A percentile compares a stretch with the other conserved stretches of the same genome.
Evolutionary conservation across 2,329 filamentous ascomycete genomes (phyloP).

Genomic region (Colletotrichum viniferum): DNA sequence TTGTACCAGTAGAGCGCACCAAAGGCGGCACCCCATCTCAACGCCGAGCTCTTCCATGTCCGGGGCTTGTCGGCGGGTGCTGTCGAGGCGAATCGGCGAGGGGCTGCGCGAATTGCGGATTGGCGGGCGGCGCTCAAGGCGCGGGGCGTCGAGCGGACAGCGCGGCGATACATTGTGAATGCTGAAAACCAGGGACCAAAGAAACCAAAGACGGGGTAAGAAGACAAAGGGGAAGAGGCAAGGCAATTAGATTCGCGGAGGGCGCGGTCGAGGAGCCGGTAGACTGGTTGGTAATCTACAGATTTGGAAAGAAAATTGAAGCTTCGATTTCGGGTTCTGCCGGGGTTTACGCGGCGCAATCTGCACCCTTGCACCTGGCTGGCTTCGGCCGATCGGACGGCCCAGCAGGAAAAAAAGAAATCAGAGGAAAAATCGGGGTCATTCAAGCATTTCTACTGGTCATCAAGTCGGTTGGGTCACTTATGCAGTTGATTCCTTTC

Average conservation of each 20-base stretch:
- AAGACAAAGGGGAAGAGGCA: conserved; percentile 17
- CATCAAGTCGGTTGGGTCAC: background rate
- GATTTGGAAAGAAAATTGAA: conserved; percentile 22
- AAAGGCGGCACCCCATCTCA: conserved; percentile 77
- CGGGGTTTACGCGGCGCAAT: conserved; percentile 22
- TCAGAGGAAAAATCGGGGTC: background rate
- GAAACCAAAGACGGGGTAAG: background rate
- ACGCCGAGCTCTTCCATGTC: conserved; percentile 79
- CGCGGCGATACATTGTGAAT: conserved; percentile 53
- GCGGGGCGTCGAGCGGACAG: conserved; percentile 52
- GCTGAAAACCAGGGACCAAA: background rate
- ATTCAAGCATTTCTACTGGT: background rate
- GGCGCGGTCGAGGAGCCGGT: background rate
- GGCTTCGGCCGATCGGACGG: conserved; percentile 15
- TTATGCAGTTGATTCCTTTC: background rate
- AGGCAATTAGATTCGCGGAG: conserved; percentile 3
- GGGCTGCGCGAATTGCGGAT: conserved; percentile 39
- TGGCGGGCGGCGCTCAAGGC: conserved; percentile 47
- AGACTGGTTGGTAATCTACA: conserved; percentile 21
- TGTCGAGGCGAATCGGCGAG: conserved; percentile 59
- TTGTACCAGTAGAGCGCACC: conserved; percentile 93
- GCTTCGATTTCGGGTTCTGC: conserved; percentile 10
- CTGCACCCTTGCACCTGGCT: background rate
- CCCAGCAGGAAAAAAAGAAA: background rate
- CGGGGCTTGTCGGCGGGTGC: conserved; percentile 68